These are phyloP conservation scores for Mycotypha africana DNA, from an alignment of 371 early-diverging fungal genomes.

Conservation along the genomic window DNA sequence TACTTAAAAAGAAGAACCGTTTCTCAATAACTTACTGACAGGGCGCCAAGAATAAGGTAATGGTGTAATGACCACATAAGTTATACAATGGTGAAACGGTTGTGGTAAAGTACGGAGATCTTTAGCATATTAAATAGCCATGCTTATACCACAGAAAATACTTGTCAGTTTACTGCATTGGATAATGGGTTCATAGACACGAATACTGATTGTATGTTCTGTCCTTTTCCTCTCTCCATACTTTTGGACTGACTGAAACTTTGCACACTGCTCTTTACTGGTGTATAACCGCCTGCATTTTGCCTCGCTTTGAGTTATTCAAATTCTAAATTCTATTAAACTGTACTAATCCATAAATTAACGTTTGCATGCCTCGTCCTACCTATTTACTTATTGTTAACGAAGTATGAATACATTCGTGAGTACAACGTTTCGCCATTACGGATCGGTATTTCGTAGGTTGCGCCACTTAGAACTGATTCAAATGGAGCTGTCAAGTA, in stretches of 20 bases:
- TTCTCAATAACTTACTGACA: too few species aligned
- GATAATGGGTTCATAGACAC: constrained; percentile 18
- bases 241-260: constrained; percentile 31
- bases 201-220: constrained; percentile 28
- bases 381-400: constrained; percentile 63
- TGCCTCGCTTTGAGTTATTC: constrained; percentile 63
- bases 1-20: too few species aligned
- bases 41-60: too few species aligned
- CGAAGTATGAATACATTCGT: constrained; percentile 58
- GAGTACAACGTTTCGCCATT: constrained; percentile 64
- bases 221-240: constrained; percentile 78
- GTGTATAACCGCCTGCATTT: constrained; percentile 43
- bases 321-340: constrained; percentile 49
- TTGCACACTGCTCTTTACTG: constrained; percentile 23
- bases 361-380: constrained; percentile 67
- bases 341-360: constrained; percentile 53
- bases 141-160: constrained; percentile 67
- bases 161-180: constrained; percentile 42
- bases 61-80: constrained; percentile 75
- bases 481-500: constrained; percentile 34
- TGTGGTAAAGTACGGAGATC: background rate
- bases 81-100: background rate
- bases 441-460: constrained; percentile 60
- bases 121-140: constrained; percentile 27
- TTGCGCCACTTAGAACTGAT: constrained; percentile 74